phyloP scores from a whole-genome alignment of 2,329 filamentous ascomycete genomes.

The Calonectria montana region DNA sequence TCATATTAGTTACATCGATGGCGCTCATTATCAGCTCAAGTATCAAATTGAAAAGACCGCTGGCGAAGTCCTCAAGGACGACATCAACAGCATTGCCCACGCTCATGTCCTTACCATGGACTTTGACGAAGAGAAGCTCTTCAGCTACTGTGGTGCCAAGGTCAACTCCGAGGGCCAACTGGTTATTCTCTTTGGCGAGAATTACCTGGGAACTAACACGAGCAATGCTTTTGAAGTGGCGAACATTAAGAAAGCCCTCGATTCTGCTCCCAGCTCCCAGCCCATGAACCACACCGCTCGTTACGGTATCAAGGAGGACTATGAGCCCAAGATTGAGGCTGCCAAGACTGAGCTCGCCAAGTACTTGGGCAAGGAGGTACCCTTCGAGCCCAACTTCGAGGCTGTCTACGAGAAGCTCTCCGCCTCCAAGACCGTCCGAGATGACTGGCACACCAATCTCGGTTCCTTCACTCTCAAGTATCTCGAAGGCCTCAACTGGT shows the following conservation, averaged over 20 bases:
- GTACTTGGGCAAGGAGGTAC: conserved; percentile 55
- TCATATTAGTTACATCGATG: conserved; percentile 55
- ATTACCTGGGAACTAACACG: conserved; percentile 59
- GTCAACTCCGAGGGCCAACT: conserved; percentile 57
- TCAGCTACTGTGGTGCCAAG: conserved; percentile 57
- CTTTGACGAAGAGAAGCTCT: conserved; percentile 55
- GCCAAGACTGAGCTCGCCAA: conserved; percentile 53
- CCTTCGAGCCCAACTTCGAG: conserved; percentile 61
- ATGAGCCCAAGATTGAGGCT: conserved; percentile 53
- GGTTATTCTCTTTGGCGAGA: conserved; percentile 58
- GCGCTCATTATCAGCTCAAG: conserved; percentile 54
- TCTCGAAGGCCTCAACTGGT: conserved; percentile 55
- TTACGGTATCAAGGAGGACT: conserved; percentile 54
- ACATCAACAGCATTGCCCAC: conserved; percentile 60
- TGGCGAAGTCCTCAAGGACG: conserved; percentile 53
- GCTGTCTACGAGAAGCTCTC: conserved; percentile 54
- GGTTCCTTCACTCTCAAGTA: conserved; percentile 55
- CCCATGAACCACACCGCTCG: conserved; percentile 58
- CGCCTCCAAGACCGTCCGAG: conserved; percentile 37
- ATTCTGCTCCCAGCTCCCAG: conserved; percentile 51
- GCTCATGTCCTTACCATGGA: conserved; percentile 59
- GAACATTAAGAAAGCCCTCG: conserved; percentile 58
- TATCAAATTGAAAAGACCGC: conserved; percentile 49
- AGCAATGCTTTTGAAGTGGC: conserved; percentile 49
- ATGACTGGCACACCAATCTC: conserved; percentile 58